A percentile compares a stretch with the other conserved stretches of the same genome.
phyloP scores from a whole-genome alignment of 1,284 basidiomycete genomes.

The Microbotryomycetes sp. region DNA sequence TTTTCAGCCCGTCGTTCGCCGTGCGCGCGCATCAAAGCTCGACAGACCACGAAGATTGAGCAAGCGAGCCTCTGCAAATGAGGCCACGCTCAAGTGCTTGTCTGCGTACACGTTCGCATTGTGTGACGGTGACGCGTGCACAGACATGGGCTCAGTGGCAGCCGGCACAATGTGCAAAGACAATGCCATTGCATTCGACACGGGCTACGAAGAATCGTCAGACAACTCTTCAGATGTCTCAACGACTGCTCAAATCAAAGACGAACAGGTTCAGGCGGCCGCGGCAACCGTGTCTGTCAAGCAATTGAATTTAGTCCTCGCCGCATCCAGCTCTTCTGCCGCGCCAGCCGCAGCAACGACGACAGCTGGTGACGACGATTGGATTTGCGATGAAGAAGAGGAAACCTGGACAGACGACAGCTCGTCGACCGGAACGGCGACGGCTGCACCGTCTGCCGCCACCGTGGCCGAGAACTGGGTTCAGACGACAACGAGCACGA shows the following conservation, averaged over 20 bases:
- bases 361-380: neutral
- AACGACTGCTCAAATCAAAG: neutral
- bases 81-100: constrained; percentile 23
- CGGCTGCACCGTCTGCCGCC: neutral
- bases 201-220: constrained; percentile 1
- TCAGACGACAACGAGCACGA: too few relatives aligned
- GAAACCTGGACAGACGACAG: neutral
- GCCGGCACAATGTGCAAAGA: constrained; percentile 28
- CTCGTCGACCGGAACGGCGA: neutral
- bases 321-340: neutral
- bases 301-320: neutral
- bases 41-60: constrained; percentile 1
- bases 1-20: neutral
- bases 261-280: neutral
- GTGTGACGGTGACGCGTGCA: constrained; percentile 24
- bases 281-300: neutral
- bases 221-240: constrained; percentile 1
- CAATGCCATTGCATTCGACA: constrained; percentile 29
- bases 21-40: neutral
- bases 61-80: neutral
- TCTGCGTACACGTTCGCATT: constrained; percentile 17
- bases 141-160: constrained; percentile 31
- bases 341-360: neutral
- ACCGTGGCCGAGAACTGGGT: neutral
- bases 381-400: constrained; percentile 6